phyloP scores from a whole-genome alignment of 2,329 filamentous ascomycete genomes.

The Phoma herbarum region DNA sequence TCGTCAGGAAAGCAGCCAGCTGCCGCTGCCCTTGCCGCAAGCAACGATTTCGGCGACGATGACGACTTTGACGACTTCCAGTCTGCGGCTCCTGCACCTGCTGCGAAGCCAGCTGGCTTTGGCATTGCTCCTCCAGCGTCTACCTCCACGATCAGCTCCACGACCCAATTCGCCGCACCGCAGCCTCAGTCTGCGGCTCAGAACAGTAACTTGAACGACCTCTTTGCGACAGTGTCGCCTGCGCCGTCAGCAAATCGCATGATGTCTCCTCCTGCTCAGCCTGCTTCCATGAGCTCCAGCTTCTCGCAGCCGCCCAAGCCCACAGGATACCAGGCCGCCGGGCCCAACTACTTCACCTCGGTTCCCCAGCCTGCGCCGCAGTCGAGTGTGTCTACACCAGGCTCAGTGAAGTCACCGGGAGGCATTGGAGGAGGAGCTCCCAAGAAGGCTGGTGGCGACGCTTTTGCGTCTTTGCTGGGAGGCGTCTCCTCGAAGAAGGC shows the following conservation, averaged over 20 bases:
- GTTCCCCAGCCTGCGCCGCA: constrained; percentile 60
- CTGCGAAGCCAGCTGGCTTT: constrained; percentile 68
- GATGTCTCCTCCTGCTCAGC: constrained; percentile 56
- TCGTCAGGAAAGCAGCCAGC: constrained; percentile 57
- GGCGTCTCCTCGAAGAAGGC: constrained; percentile 80
- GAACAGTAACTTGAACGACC: constrained; percentile 79
- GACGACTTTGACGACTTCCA: constrained; percentile 99
- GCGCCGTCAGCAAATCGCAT: constrained; percentile 64
- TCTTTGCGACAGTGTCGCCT: constrained; percentile 85
- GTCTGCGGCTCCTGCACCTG: constrained; percentile 69
- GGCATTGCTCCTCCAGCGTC: constrained; percentile 58
- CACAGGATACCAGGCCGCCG: constrained; percentile 74
- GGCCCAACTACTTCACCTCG: constrained; percentile 95
- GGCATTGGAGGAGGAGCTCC: constrained; percentile 50
- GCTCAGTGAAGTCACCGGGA: constrained; percentile 51
- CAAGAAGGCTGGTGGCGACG: constrained; percentile 73
- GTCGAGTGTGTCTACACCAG: constrained; percentile 52
- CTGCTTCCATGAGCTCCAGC: constrained; percentile 47
- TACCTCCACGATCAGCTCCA: constrained; percentile 59
- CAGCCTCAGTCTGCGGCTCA: constrained; percentile 86
- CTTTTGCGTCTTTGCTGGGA: constrained; percentile 88
- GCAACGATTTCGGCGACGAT: constrained; percentile 66
- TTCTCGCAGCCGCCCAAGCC: constrained; percentile 63
- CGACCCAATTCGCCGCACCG: constrained; percentile 79
- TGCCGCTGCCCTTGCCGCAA: not conserved